phyloP scores from a whole-genome alignment of 306 rosid genomes.

The Vigna unguiculata region DNA sequence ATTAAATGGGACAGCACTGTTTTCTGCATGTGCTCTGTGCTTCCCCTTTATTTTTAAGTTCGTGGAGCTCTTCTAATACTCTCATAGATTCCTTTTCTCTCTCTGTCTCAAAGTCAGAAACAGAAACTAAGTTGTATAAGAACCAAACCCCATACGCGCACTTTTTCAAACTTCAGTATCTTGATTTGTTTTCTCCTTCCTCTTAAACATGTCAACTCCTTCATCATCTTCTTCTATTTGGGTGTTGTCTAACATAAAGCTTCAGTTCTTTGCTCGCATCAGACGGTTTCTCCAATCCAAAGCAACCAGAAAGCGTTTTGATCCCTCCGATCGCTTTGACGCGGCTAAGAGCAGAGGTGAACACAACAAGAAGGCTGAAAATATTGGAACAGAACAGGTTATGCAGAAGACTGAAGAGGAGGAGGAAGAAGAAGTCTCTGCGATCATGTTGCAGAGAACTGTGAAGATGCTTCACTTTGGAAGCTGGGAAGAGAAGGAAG shows the following conservation, averaged over 20 bases:
- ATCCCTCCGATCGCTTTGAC: constrained; percentile 44
- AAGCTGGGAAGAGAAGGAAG: constrained; percentile 81
- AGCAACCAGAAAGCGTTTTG: constrained; percentile 58
- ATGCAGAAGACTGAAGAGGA: constrained; percentile 45
- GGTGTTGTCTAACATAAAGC: constrained; percentile 68
- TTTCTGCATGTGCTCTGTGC: constrained; percentile 60
- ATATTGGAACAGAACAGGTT: constrained; percentile 26
- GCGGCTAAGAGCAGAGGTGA: constrained; percentile 27
- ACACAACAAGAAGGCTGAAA: constrained; percentile 38
- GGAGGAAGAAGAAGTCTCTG: constrained; percentile 46
- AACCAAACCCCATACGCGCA: constrained; percentile 40
- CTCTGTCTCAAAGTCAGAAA: constrained; percentile 45
- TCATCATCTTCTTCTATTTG: constrained; percentile 62
- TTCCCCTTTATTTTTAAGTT: constrained; percentile 45
- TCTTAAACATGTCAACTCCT: constrained; percentile 53
- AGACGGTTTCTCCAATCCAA: constrained; percentile 70
- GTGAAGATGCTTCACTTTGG: constrained; percentile 98
- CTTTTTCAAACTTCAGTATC: constrained; percentile 40
- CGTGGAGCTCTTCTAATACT: constrained; percentile 35
- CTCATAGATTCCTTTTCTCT: constrained; percentile 37
- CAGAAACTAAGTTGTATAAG: constrained; percentile 32
- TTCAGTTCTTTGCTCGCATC: constrained; percentile 73
- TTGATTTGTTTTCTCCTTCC: constrained; percentile 14
- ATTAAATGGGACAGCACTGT: constrained; percentile 45
- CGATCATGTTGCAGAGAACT: constrained; percentile 59